Evolutionary conservation across 371 early-diverging fungal genomes (phyloP), one percentile per base, ranked within the genome.

Genomic region (Mucor saturninus): DNA sequence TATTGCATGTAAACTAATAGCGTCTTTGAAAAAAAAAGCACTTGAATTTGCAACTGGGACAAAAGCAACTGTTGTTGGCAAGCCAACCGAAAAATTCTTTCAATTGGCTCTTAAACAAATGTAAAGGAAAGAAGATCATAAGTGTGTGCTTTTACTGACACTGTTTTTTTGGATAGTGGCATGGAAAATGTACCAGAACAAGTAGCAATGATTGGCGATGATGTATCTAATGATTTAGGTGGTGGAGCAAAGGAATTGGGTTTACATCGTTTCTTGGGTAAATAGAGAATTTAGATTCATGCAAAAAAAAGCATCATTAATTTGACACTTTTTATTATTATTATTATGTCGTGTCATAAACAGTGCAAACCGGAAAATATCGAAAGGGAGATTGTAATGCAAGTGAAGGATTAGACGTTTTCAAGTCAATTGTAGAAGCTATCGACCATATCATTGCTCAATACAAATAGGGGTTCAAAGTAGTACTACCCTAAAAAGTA

Each of bases 121-220:
- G 89, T 80, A 81, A 75, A 71, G 21, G 13, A 3, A 2, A 42
- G 9, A 55, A 5, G 6, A 15, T 46, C 21, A 38, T 42, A 14
- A 49, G 26, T 46, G 15, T 15, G 39, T 26, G 0, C 4, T 35
- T 35, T 35, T 21, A 21, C 35, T 42, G 14, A 5, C 56, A 29
- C 28, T 56, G 0, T 14, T 3, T 38, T 53, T 29, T 31, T 40
- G 52, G 26, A 3, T 35, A 64, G 64, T 15, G 66, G 67, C 2
- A 73, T 64, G 68, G 48, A 63, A 11, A 66, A 65, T 30, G 42
- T 43, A 14, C 83, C 87, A 2, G 72, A 73, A 52, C 59, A 79
- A 4, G 91, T 90, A 29, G 91, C 89, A 1, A 92, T 93, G 80
- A 88, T 95, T 57, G 95, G 95, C 31, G 95, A 95, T 62, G 93